phyloP scores from a whole-genome alignment of 1,284 basidiomycete genomes.

The Ustilago esculenta region DNA sequence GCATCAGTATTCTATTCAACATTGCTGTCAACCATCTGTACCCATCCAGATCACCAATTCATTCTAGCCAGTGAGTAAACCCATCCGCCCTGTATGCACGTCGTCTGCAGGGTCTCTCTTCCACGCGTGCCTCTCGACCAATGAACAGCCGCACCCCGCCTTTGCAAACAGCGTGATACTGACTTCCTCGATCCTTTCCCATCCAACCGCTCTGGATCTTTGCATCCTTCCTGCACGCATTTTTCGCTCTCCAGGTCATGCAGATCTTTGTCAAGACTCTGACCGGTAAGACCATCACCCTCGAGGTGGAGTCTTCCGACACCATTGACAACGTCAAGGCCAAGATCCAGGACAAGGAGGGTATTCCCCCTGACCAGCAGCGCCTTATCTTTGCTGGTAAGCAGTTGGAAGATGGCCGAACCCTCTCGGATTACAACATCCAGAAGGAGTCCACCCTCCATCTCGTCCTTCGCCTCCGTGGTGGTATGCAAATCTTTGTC shows the following conservation, averaged over 20 bases:
- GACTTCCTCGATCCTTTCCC: not conserved
- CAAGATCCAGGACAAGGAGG: too few relatives aligned
- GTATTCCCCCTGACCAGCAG: too few relatives aligned
- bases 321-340: too few relatives aligned
- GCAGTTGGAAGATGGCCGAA: too few relatives aligned
- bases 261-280: slow-evolving; percentile 54
- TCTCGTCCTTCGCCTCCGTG: too few relatives aligned
- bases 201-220: not conserved
- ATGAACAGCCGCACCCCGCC: slow-evolving; percentile 5
- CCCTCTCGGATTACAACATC: too few relatives aligned
- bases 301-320: too few relatives aligned
- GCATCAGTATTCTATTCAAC: not conserved
- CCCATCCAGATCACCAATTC: not conserved
- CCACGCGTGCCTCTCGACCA: slow-evolving; percentile 11
- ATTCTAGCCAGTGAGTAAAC: slow-evolving; percentile 29
- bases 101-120: slow-evolving; percentile 23
- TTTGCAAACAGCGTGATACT: not conserved
- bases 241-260: slow-evolving; percentile 26
- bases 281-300: too few relatives aligned
- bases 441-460: too few relatives aligned
- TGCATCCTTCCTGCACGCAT: not conserved
- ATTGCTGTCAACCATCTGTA: not conserved
- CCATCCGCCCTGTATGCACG: slow-evolving; percentile 36
- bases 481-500: too few relatives aligned
- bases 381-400: too few relatives aligned